Evolutionary conservation across 345 rosid species (phyloP).

Genomic region (Jatropha curcas): DNA sequence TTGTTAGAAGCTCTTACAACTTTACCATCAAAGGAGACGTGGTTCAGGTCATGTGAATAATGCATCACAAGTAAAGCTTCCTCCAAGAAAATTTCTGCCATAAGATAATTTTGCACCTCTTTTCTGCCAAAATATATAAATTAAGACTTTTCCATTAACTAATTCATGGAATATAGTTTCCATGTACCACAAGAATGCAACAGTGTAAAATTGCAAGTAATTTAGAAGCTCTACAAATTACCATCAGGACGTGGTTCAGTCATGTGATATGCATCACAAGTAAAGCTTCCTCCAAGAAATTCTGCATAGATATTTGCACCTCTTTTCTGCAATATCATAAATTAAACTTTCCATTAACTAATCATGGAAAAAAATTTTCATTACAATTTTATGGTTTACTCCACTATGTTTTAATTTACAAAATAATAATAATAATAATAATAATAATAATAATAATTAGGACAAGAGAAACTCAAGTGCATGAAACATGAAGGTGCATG

Average conservation of each 20-base stretch:
- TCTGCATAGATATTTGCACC: slow-evolving; percentile 92
- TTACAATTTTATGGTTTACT: not conserved
- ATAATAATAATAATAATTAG: too few relatives aligned
- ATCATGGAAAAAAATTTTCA: not conserved
- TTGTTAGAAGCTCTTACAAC: too few relatives aligned
- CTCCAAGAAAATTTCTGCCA: too few relatives aligned
- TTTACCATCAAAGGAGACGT: too few relatives aligned
- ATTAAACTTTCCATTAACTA: not conserved
- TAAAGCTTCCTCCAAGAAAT: slow-evolving; percentile 92
- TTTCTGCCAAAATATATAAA: too few relatives aligned
- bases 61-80: too few relatives aligned
- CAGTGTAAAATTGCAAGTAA: not conserved
- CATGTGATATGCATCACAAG: slow-evolving; percentile 96
- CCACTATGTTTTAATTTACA: not conserved
- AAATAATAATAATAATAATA: not conserved
- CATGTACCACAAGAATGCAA: not conserved
- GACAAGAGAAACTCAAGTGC: too few relatives aligned
- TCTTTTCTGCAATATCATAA: slow-evolving; percentile 54
- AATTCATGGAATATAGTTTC: too few relatives aligned
- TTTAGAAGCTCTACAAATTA: slow-evolving; percentile 27
- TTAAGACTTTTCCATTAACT: too few relatives aligned
- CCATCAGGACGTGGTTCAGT: slow-evolving; percentile 97
- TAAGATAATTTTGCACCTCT: too few relatives aligned
- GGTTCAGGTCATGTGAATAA: too few relatives aligned
- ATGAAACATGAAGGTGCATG: not conserved